Conservation (phyloP, 306 rosid species). For the Gleditsia sinensis region DNA sequence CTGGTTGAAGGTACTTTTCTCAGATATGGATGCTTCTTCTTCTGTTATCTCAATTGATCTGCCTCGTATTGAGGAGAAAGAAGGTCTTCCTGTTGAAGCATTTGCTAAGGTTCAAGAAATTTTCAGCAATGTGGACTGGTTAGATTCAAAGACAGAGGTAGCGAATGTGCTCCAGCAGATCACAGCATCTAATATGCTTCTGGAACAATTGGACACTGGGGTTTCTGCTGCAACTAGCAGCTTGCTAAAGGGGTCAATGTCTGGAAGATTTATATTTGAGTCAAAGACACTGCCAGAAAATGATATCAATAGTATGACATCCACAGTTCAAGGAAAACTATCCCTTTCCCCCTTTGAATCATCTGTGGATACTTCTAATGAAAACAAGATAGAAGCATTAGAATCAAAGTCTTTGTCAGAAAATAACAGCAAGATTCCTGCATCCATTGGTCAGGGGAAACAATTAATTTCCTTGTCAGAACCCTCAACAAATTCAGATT, state of each 20-base stretch:
- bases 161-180: conserved; percentile 69
- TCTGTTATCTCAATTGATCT: conserved; percentile 67
- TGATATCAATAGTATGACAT: conserved; percentile 12
- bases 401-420: conserved; percentile 37
- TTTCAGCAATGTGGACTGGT: conserved; percentile 85
- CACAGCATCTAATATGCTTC: conserved; percentile 54
- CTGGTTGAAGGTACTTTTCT: conserved; percentile 84
- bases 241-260: conserved; percentile 46
- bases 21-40: conserved; percentile 84
- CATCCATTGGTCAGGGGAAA: conserved; percentile 2
- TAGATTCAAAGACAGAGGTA: conserved; percentile 69
- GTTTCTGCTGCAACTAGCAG: conserved; percentile 46
- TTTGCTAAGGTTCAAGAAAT: conserved; percentile 92
- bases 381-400: conserved; percentile 1
- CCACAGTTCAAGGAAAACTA: conserved; percentile 14
- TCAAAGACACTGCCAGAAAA: conserved; percentile 21
- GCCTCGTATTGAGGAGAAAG: conserved; percentile 79
- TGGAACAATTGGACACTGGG: conserved; percentile 46
- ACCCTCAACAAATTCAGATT: conserved; percentile 7
- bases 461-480: conserved; percentile 23
- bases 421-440: conserved; percentile 20
- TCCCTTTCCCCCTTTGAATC: conserved; percentile 27
- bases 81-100: conserved; percentile 91
- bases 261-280: conserved; percentile 39
- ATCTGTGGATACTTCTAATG: conserved; percentile 5